A percentile compares a stretch with the other conserved stretches of the same genome.
These are phyloP conservation scores for Carex parvula DNA, from an alignment of 176 grass and related monocot genomes.

Conservation along the genomic window DNA sequence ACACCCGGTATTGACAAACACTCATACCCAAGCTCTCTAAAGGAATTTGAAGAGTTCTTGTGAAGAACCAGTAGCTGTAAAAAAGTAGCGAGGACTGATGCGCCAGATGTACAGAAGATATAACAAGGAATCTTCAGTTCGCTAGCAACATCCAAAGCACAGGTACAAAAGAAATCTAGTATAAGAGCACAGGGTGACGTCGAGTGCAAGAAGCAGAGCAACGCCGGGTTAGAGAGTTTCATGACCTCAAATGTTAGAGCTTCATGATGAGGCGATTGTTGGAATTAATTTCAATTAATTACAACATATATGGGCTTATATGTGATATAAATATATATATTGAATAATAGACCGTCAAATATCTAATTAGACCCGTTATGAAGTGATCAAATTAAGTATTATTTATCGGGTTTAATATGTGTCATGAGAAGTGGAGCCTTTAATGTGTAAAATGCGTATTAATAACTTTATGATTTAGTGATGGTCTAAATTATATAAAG, in stretches of 20 bases:
- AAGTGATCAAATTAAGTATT: too few relatives aligned
- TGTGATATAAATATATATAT: too few relatives aligned
- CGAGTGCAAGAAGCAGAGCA: constrained; percentile 33
- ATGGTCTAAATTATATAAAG: too few relatives aligned
- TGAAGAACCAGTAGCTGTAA: not conserved
- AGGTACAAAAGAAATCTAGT: constrained; percentile 45
- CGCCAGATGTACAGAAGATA: constrained; percentile 33
- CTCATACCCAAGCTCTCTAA: constrained; percentile 14
- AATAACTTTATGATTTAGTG: too few relatives aligned
- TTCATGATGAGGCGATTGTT: constrained; percentile 16
- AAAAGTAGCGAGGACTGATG: not conserved
- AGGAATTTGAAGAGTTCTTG: not conserved
- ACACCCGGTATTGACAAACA: not conserved
- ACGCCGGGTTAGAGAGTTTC: constrained; percentile 4
- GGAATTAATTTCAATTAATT: too few relatives aligned
- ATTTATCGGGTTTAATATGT: too few relatives aligned
- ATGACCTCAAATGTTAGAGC: constrained; percentile 6
- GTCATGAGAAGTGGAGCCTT: too few relatives aligned
- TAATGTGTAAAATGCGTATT: too few relatives aligned
- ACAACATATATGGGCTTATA: too few relatives aligned
- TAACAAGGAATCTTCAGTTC: constrained; percentile 47
- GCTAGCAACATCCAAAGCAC: constrained; percentile 29
- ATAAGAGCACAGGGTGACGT: constrained; percentile 33
- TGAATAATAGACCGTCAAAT: too few relatives aligned
- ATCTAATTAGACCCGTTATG: too few relatives aligned